Evolutionary conservation across 768 basidiomycete genomes (phyloP), one percentile per base, ranked within the genome.

Genomic region (Suillus variegatus): DNA sequence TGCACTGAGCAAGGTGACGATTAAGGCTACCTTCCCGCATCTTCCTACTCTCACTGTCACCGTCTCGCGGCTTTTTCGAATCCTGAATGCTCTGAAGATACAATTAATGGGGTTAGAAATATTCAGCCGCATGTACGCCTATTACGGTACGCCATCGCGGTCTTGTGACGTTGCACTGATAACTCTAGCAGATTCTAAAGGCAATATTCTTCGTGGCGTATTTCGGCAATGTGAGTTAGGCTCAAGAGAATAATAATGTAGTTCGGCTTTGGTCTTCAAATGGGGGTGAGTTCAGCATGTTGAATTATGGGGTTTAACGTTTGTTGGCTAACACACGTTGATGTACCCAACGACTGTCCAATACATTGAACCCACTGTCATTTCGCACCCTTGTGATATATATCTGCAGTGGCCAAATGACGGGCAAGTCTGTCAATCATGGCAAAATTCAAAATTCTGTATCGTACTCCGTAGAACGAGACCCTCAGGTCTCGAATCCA

Each of bases 341-440:
- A 35, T 6, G 32, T 35, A 9, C 35, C 5, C 4, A 20, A 55
- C 1, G 10, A 35, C 18, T 18, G 20, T 54, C 32, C 28, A 52
- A 25, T 10, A 32, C 18, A 52, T 32, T 18, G 77, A 91, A 36
- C 84, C 89, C 28, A 86, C 88, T 8, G 85, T 86, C 56, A 82
- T 86, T 14, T 80, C 87, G 4, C 79, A 82, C 62, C 32, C 6
- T 32, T 32, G 32, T 32, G 4, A 32, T 32, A 84, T 79, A 14
- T 84, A 83, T 70, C 73, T 93, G 8, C 90, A 91, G 72, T 91
- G 89, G 86, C 32, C 89, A 18, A 82, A 82, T 18, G 90, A 93
- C 62, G 91, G 92, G 0, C 91, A 94, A 70, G 77, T 86, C 1
- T 61, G 83, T 93, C 62, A 74, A 86, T 94, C 40, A 69, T 93